phyloP scores from a whole-genome alignment of 2,329 filamentous ascomycete genomes.

The Atkinsonella texensis region DNA sequence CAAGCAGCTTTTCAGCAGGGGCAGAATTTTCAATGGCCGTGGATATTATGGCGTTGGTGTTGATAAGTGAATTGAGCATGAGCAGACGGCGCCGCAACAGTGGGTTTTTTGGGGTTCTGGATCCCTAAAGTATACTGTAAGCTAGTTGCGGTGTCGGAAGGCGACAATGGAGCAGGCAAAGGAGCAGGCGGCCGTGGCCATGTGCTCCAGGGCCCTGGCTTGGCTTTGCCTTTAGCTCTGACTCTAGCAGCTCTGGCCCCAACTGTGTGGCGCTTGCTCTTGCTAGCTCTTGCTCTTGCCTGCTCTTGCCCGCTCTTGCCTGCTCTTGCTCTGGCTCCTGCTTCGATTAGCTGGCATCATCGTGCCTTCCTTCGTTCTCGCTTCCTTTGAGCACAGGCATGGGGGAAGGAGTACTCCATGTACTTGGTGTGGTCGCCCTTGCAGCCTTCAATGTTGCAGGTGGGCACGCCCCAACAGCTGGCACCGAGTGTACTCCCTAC shows the following conservation, averaged over 20 bases:
- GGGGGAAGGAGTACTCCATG: background rate
- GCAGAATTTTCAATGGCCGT: background rate
- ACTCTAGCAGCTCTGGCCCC: background rate
- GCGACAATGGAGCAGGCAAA: background rate
- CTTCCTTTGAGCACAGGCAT: background rate
- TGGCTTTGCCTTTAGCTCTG: background rate
- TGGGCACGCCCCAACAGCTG: background rate
- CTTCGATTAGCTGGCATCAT: too few species aligned
- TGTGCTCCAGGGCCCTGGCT: background rate
- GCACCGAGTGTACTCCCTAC: too few species aligned
- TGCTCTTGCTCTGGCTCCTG: too few species aligned
- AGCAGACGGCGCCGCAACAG: background rate
- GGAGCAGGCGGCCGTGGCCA: background rate
- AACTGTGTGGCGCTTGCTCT: background rate
- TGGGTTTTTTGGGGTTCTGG: background rate
- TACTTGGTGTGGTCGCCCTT: background rate
- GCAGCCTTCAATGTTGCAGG: background rate
- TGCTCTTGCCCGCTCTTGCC: too few species aligned
- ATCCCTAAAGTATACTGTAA: background rate
- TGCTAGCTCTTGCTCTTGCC: background rate
- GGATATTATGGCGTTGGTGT: background rate
- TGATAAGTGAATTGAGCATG: background rate
- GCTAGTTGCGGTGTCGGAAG: background rate
- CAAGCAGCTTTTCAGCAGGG: background rate
- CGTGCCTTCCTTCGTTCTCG: background rate